Percentiles rank a stretch among this genome's conserved stretches.
Evolutionary conservation across 2,329 filamentous ascomycete genomes (phyloP).

Genomic region (Fulvia fulva): DNA sequence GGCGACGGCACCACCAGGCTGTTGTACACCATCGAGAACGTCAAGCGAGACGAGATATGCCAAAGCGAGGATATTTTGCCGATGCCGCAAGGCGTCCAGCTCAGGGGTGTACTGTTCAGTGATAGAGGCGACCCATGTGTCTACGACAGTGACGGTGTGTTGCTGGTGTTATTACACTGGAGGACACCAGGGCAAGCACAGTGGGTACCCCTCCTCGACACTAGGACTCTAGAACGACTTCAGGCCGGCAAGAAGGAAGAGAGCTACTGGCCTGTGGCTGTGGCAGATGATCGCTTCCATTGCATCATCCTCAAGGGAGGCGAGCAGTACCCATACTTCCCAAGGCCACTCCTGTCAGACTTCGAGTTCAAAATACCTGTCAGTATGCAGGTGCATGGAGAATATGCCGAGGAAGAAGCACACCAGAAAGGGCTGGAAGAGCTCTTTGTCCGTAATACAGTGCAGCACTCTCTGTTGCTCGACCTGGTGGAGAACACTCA

Average conservation of each 20-base stretch:
- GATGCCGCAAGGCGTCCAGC: conserved; percentile 65
- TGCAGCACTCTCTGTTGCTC: conserved; percentile 69
- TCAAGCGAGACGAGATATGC: conserved; percentile 88
- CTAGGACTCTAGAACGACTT: conserved; percentile 74
- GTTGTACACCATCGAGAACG: conserved; percentile 88
- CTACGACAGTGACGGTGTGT: conserved; percentile 86
- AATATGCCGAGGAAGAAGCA: conserved; percentile 38
- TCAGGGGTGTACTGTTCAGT: conserved; percentile 87
- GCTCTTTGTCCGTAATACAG: conserved; percentile 68
- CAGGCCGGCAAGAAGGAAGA: conserved; percentile 82
- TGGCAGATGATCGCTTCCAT: conserved; percentile 87
- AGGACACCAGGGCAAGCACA: conserved; percentile 75
- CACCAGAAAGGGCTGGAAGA: conserved; percentile 68
- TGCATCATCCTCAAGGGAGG: conserved; percentile 98
- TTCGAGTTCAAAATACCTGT: conserved; percentile 89
- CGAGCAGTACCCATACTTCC: conserved; percentile 90
- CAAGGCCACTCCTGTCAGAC: conserved; percentile 81
- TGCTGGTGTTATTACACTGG: conserved; percentile 89
- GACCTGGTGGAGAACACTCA: conserved; percentile 69
- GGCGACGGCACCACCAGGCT: conserved; percentile 74
- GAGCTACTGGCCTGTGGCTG: conserved; percentile 90
- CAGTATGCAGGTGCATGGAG: conserved; percentile 43
- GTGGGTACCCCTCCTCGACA: conserved; percentile 92
- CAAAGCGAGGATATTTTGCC: conserved; percentile 92
- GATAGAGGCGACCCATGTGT: conserved; percentile 93